Evolutionary conservation across 2,329 filamentous ascomycete genomes (phyloP), one percentile per base, ranked within the genome.

Genomic region (Stylonectria norvegica): DNA sequence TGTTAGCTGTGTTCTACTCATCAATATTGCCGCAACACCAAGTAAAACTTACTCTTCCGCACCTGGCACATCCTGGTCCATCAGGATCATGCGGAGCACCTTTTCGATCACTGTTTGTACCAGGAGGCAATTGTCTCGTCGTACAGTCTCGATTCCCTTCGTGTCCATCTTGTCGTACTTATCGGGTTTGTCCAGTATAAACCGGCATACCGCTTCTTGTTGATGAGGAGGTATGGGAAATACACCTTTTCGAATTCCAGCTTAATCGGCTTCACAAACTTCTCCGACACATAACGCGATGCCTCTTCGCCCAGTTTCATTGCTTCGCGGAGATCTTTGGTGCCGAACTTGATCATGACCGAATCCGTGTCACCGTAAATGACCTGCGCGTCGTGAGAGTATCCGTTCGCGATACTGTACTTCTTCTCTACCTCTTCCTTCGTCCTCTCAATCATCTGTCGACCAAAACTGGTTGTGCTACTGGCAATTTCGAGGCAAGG

Each of bases 91-190:
- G 53, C 89, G 80, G 50, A 98, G 69, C 16, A 95, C 91, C 40
- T 93, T 97, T 66, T 98, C 93, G 57, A 98, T 97, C 43, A 97
- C 93, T 3, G 86, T 96, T 66, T 97, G 91, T 12, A 97, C 93
- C 44, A 98, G 71, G 37, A 93, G 75, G 62, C 93, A 98, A 62
- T 98, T 98, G 65, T 98, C 93, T 75, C 93, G 78, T 53, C 93
- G 85, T 33, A 98, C 94, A 4, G 93, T 98, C 68, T 98, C 93
- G 52, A 98, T 97, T 75, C 93, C 93, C 65, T 98, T 98, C 45
- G 89, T 97, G 66, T 98, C 93, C 94, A 98, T 98, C 74, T 97
- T 98, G 76, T 98, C 94, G 64, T 86, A 93, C 66, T 95, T 96
- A 29, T 91, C 79, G 91, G 81, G 52, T 86, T 93, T 5, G 93